A percentile compares a stretch with the other conserved stretches of the same genome.
phyloP scores from a whole-genome alignment of 148 eudicot genomes.

The Rhododendron ovatum region DNA sequence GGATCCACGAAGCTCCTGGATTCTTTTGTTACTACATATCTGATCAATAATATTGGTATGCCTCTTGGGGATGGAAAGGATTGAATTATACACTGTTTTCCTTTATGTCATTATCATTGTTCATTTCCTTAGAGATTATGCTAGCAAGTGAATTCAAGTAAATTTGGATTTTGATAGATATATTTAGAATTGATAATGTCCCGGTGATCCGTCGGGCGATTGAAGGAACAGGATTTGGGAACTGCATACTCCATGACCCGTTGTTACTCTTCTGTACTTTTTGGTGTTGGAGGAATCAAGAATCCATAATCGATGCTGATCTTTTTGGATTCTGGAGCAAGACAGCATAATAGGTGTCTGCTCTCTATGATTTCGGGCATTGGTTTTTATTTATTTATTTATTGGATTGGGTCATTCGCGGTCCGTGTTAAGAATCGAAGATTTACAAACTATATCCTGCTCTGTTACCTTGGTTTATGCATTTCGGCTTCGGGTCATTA shows the following conservation, averaged over 20 bases:
- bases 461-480: not conserved
- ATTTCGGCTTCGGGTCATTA: not conserved
- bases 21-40: not conserved
- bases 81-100: not conserved
- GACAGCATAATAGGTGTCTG: not conserved
- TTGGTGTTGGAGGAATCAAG: not conserved
- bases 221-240: not conserved
- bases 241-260: not conserved
- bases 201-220: not conserved
- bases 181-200: not conserved
- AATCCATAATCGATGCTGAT: not conserved
- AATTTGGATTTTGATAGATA: not conserved
- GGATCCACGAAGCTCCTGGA: constrained; percentile 1
- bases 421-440: not conserved
- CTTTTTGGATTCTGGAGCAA: not conserved
- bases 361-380: not conserved
- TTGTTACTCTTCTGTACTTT: not conserved
- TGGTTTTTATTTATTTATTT: too few relatives aligned
- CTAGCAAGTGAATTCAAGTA: not conserved
- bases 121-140: not conserved
- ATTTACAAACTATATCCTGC: not conserved
- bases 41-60: not conserved
- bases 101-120: not conserved
- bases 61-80: not conserved
- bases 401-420: not conserved